These are phyloP conservation scores for Pseudogymnoascus sp. DNA, from an alignment of 2,329 filamentous ascomycete genomes.

Conservation along the genomic window DNA sequence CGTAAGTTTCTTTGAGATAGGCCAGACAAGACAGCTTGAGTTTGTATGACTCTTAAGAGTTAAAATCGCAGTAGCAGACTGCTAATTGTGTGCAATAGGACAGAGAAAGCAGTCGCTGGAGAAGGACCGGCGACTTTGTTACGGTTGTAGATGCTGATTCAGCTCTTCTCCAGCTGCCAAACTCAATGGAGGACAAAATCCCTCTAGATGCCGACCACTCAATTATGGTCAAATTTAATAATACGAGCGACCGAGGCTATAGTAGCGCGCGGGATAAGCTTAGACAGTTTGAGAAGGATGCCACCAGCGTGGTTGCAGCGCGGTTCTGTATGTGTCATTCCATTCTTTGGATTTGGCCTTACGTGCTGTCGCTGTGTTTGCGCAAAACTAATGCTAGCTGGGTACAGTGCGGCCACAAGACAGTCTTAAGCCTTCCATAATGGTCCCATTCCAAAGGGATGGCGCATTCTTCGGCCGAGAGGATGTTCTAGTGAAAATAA, in stretches of 20 bases:
- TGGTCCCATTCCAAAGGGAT: constrained; percentile 15
- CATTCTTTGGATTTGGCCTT: too few relatives aligned
- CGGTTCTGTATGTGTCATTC: constrained; percentile 12
- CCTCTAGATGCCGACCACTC: constrained; percentile 20
- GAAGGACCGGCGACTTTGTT: constrained; percentile 9
- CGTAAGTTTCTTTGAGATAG: constrained; percentile 26
- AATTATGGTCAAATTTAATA: constrained; percentile 24
- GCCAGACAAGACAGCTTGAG: constrained; percentile 19
- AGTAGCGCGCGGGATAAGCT: constrained; percentile 11
- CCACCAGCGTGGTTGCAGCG: constrained; percentile 6
- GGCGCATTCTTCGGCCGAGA: constrained; percentile 14
- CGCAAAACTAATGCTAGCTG: background rate
- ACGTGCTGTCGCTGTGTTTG: background rate
- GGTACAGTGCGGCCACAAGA: background rate
- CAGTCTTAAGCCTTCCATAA: constrained; percentile 7
- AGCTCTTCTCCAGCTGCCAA: constrained; percentile 19
- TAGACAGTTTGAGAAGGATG: constrained; percentile 14
- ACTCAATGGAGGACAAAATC: constrained; percentile 19
- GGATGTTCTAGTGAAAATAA: constrained; percentile 10
- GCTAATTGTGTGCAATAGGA: constrained; percentile 6
- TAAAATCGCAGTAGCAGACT: background rate
- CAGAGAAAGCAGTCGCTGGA: constrained; percentile 1
- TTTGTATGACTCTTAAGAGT: constrained; percentile 14
- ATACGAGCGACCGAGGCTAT: constrained; percentile 11
- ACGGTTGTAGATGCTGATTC: constrained; percentile 16